Percentiles rank a stretch among this genome's conserved stretches.
Conservation (phyloP, 768 basidiomycete genomes). For the Pisolithus tinctorius region DNA sequence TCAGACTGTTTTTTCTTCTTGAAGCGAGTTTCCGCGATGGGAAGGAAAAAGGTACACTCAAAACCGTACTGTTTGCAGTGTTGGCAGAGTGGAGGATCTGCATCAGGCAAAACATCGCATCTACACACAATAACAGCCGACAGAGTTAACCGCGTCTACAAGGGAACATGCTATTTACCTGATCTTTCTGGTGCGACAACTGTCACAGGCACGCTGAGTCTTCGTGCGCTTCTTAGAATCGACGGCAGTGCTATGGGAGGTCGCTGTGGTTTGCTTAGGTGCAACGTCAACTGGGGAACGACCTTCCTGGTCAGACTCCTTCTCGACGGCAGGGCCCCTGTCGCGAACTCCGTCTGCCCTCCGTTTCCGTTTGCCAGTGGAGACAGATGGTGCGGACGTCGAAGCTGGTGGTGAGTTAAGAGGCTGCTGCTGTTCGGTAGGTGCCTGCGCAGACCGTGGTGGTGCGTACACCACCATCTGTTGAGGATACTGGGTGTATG, state of each 20-base stretch:
- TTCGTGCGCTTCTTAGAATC: conserved; percentile 87
- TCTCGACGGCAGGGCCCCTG: conserved; percentile 34
- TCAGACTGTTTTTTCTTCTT: conserved; percentile 84
- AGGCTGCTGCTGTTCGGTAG: conserved; percentile 18
- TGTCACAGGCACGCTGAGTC: conserved; percentile 89
- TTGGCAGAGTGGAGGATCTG: conserved; percentile 78
- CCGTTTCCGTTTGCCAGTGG: conserved; percentile 58
- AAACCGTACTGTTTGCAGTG: conserved; percentile 93
- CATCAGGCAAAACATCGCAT: conserved; percentile 81
- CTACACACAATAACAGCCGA: conserved; percentile 19
- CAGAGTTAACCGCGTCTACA: neutral
- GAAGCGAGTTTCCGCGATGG: conserved; percentile 97
- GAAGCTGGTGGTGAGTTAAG: conserved; percentile 26
- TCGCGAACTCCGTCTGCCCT: conserved; percentile 34
- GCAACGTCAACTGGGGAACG: conserved; percentile 42
- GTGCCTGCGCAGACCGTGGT: neutral
- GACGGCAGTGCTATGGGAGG: conserved; percentile 27
- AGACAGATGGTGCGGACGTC: conserved; percentile 26
- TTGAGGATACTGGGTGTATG: conserved; percentile 49
- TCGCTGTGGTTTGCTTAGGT: conserved; percentile 26
- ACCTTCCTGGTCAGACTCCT: conserved; percentile 56
- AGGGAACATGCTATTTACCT: conserved; percentile 35
- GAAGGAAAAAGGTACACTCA: conserved; percentile 96
- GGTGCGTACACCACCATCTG: conserved; percentile 67
- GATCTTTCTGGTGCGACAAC: conserved; percentile 87